Evolutionary conservation across 192 early-diverging fungal species (phyloP).

Genomic region (Coemansia sp.): DNA sequence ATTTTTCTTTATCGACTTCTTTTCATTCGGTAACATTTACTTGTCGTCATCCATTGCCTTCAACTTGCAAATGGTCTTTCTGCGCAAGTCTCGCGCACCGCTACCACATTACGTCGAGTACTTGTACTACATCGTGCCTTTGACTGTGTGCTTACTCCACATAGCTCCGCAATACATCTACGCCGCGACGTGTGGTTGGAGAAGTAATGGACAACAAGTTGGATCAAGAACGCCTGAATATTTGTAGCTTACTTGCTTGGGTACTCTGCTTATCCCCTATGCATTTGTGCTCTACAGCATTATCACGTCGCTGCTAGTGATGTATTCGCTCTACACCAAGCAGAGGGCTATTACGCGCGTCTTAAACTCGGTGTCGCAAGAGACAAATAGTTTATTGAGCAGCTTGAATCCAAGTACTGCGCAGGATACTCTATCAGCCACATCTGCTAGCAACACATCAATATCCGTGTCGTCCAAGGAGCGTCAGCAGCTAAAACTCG

Average conservation of each 20-base stretch:
- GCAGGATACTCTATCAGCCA: neutral
- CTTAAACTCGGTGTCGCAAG: conserved; percentile 10
- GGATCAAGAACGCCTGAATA: conserved; percentile 11
- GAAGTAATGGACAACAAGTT: conserved; percentile 12
- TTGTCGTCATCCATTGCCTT: conserved; percentile 41
- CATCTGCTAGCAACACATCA: neutral
- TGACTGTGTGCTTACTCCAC: conserved; percentile 13
- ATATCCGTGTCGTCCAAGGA: conserved; percentile 19
- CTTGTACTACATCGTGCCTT: conserved; percentile 32
- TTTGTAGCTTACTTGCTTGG: conserved; percentile 13
- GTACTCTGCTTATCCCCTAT: conserved; percentile 13
- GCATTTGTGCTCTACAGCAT: conserved; percentile 39
- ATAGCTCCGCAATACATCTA: conserved; percentile 18
- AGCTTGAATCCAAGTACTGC: neutral
- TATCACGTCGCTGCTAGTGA: conserved; percentile 19
- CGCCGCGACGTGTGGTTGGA: conserved; percentile 13
- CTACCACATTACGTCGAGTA: conserved; percentile 36
- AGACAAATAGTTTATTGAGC: conserved; percentile 8
- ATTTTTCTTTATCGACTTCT: conserved; percentile 21
- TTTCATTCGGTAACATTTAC: conserved; percentile 19
- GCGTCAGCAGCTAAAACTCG: conserved; percentile 22
- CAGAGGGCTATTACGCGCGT: conserved; percentile 24
- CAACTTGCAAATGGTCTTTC: conserved; percentile 44
- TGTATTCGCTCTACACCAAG: conserved; percentile 25
- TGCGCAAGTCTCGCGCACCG: conserved; percentile 13